Evolutionary conservation across 805 yeast species (phyloP).

Genomic region (Candida glaebosa): DNA sequence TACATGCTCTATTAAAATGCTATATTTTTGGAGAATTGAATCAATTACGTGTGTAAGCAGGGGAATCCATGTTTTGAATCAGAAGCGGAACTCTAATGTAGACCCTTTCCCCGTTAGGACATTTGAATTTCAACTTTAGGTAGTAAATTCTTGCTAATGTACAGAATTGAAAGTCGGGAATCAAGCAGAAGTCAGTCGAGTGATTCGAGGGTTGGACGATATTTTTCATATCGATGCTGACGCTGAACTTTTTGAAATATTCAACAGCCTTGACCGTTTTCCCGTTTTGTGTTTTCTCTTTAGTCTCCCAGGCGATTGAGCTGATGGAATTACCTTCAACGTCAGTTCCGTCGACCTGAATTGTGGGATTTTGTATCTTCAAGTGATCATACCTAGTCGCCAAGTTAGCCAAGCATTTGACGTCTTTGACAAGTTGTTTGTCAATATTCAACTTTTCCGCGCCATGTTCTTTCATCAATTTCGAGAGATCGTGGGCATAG

Average conservation of each 20-base stretch:
- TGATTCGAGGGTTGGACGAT: conserved; percentile 14
- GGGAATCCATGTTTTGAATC: conserved; percentile 15
- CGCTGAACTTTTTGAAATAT: conserved; percentile 18
- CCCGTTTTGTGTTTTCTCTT: conserved; percentile 5
- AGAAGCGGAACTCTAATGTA: conserved; percentile 24
- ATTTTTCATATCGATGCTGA: conserved; percentile 25
- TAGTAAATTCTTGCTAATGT: conserved; percentile 32
- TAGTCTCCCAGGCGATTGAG: conserved; percentile 18
- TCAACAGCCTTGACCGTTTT: conserved; percentile 8
- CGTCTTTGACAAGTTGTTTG: conserved; percentile 23
- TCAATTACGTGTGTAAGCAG: neutral
- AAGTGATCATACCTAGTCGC: conserved; percentile 25
- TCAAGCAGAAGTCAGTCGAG: conserved; percentile 26
- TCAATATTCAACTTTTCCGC: conserved; percentile 23
- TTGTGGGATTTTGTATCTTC: conserved; percentile 15
- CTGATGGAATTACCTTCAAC: conserved; percentile 8
- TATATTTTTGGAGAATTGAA: neutral
- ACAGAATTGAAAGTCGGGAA: conserved; percentile 40
- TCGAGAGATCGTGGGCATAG: conserved; percentile 26
- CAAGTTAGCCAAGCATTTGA: conserved; percentile 30
- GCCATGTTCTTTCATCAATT: conserved; percentile 21
- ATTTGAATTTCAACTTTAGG: conserved; percentile 22
- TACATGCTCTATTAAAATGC: neutral
- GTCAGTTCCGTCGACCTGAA: conserved; percentile 10
- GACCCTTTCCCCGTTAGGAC: conserved; percentile 21